Conservation (phyloP, 805 yeast genomes). For the Saccharomycopsis fibuligera region DNA sequence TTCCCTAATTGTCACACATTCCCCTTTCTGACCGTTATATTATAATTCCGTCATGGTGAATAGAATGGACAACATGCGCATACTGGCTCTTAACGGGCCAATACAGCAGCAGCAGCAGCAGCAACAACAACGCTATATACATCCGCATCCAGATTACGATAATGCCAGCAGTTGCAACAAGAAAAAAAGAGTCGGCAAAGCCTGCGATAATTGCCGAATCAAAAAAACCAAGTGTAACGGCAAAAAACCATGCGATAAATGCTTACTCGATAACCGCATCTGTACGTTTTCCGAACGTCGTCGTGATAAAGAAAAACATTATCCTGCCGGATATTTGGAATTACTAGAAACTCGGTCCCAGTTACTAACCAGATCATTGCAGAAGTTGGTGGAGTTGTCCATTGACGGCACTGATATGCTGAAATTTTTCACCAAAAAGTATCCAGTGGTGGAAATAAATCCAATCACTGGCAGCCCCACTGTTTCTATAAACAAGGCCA, state of each 20-base stretch:
- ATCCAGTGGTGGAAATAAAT: neutral
- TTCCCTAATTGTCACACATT: too few species aligned
- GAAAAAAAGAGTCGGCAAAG: slow-evolving; percentile 56
- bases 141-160: neutral
- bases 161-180: slow-evolving; percentile 5
- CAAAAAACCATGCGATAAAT: slow-evolving; percentile 51
- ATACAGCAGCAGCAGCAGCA: too few species aligned
- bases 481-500: slow-evolving; percentile 42
- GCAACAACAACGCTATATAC: neutral
- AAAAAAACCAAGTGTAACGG: slow-evolving; percentile 64
- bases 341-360: slow-evolving; percentile 52
- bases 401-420: slow-evolving; percentile 8
- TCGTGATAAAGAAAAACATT: slow-evolving; percentile 46
- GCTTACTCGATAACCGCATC: slow-evolving; percentile 48
- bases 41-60: neutral
- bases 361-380: slow-evolving; percentile 42
- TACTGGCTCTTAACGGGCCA: too few species aligned
- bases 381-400: slow-evolving; percentile 17
- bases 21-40: too few species aligned
- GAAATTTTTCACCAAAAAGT: slow-evolving; percentile 7
- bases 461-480: neutral
- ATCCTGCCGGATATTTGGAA: slow-evolving; percentile 58
- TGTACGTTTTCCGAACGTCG: slow-evolving; percentile 55
- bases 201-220: slow-evolving; percentile 57
- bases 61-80: neutral